Conservation (phyloP, 2,329 filamentous ascomycete genomes). For the Ophiostoma himal-ulmi region DNA sequence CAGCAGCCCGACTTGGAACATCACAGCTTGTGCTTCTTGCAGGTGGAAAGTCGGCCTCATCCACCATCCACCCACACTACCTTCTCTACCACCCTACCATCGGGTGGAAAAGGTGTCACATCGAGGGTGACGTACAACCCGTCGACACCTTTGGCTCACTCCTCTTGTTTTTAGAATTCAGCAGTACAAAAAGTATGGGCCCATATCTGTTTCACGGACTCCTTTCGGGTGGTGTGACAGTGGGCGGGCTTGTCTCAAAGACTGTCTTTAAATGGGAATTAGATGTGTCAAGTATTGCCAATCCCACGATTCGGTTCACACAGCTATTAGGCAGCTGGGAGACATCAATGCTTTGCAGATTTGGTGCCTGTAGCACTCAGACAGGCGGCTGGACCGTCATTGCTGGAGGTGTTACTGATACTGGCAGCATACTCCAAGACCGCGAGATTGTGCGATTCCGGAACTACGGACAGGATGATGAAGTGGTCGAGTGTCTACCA, state of each 20-base stretch:
- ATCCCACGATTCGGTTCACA: conserved; percentile 21
- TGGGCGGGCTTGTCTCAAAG: conserved; percentile 55
- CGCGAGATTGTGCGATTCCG: conserved; percentile 48
- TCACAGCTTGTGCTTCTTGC: conserved; percentile 52
- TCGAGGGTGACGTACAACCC: conserved; percentile 34
- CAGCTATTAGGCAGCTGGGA: not conserved
- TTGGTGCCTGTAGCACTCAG: conserved; percentile 20
- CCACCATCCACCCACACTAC: conserved; percentile 45
- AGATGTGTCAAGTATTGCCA: conserved; percentile 34
- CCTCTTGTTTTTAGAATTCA: conserved; percentile 28
- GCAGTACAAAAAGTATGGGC: conserved; percentile 23
- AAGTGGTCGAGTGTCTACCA: conserved; percentile 28
- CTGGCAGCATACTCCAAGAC: conserved; percentile 39
- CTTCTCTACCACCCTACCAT: conserved; percentile 46
- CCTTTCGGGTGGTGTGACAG: conserved; percentile 64
- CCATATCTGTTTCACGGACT: conserved; percentile 49
- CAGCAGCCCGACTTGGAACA: conserved; percentile 47
- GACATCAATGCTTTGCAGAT: conserved; percentile 19
- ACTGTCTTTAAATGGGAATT: conserved; percentile 62
- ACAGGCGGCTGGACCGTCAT: conserved; percentile 28
- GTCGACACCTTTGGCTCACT: conserved; percentile 42
- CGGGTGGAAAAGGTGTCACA: conserved; percentile 44
- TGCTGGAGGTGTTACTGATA: conserved; percentile 41
- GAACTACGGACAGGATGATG: conserved; percentile 30
- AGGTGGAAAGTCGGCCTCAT: conserved; percentile 54